These are phyloP conservation scores for Striga hermonthica DNA, from an alignment of 305 asterid genomes.

Conservation along the genomic window DNA sequence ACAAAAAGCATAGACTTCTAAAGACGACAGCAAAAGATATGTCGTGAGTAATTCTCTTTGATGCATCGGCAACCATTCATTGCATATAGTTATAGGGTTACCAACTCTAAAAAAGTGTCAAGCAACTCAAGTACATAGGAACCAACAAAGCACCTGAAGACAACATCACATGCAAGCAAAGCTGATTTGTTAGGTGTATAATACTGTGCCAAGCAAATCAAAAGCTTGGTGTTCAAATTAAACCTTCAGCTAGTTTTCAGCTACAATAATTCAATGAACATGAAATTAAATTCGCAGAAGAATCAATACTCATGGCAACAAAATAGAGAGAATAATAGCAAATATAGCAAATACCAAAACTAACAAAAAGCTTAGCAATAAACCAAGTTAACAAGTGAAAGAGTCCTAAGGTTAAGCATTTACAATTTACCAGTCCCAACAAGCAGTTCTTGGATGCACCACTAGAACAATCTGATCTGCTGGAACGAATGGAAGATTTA, in stretches of 20 bases:
- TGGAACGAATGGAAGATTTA: slow-evolving; percentile 33
- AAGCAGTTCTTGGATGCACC: slow-evolving; percentile 55
- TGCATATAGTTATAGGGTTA: slow-evolving; percentile 9
- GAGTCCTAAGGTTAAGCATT: too few species aligned
- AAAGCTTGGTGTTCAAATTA: slow-evolving; percentile 9
- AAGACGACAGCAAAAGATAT: slow-evolving; percentile 16
- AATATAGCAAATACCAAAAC: slow-evolving; percentile 21
- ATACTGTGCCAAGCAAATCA: not conserved
- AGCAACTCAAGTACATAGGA: slow-evolving; percentile 3
- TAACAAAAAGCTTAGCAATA: slow-evolving; percentile 10
- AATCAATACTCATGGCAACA: slow-evolving; percentile 1
- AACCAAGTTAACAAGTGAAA: slow-evolving; percentile 15
- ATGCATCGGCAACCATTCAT: slow-evolving; percentile 15
- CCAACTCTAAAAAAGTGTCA: slow-evolving; percentile 6
- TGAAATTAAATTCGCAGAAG: slow-evolving; percentile 3
- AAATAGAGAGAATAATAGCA: slow-evolving; percentile 22
- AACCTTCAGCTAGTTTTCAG: slow-evolving; percentile 22
- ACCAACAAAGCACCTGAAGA: not conserved
- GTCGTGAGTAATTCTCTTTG: slow-evolving; percentile 13
- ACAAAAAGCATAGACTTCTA: not conserved
- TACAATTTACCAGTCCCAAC: slow-evolving; percentile 57
- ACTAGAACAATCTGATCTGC: slow-evolving; percentile 34
- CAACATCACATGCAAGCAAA: slow-evolving; percentile 17
- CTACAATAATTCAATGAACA: slow-evolving; percentile 18
- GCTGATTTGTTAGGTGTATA: slow-evolving; percentile 7